A percentile compares a stretch with the other conserved stretches of the same genome.
phyloP scores from a whole-genome alignment of 140 eudicot genomes.

The Anethum foeniculum region DNA sequence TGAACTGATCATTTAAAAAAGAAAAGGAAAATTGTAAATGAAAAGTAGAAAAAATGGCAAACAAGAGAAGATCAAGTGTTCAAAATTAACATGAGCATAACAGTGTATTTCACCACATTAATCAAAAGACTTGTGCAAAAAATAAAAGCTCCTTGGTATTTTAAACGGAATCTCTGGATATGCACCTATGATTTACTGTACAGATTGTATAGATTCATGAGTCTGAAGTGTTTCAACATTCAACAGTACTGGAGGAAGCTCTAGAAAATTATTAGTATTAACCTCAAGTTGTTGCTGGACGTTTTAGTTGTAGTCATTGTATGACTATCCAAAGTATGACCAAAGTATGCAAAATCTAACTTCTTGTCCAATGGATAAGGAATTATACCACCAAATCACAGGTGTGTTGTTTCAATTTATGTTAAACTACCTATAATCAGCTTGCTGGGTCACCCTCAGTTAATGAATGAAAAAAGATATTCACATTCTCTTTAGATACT shows the following conservation, averaged over 20 bases:
- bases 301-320: background rate
- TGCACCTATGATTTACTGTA: background rate
- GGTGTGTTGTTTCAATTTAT: background rate
- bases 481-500: background rate
- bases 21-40: background rate
- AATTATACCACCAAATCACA: background rate
- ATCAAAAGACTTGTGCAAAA: background rate
- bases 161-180: background rate
- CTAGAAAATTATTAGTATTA: background rate
- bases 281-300: background rate
- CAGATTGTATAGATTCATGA: background rate
- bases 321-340: background rate
- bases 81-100: background rate
- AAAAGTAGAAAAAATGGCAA: background rate
- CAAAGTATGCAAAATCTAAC: background rate
- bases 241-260: background rate
- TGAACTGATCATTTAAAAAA: constrained; percentile 38
- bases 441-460: background rate
- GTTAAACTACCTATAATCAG: background rate
- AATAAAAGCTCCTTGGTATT: background rate
- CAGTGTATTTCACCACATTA: background rate
- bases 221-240: background rate
- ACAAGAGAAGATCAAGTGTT: background rate
- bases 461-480: background rate
- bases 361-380: background rate